Evolutionary conservation across 2,329 filamentous ascomycete species (phyloP).

Genomic region (Byssoonygena ceratinophila): DNA sequence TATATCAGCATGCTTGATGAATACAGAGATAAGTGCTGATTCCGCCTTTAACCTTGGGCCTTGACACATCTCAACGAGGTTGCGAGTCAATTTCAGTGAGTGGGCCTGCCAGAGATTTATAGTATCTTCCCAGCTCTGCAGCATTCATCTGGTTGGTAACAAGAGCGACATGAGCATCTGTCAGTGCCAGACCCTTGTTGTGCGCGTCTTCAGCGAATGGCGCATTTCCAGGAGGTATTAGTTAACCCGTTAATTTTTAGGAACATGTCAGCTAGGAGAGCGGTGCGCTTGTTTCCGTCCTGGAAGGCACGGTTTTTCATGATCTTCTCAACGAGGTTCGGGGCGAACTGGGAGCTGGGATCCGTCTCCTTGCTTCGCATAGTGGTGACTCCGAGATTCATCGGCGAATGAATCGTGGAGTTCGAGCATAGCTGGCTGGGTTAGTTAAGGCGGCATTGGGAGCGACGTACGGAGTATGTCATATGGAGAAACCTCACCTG

Average conservation of each 20-base stretch:
- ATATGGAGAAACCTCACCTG: too few species aligned
- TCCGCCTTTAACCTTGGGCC: neutral
- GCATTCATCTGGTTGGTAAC: slow-evolving; percentile 15
- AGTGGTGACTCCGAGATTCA: neutral
- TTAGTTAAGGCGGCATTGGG: too few species aligned
- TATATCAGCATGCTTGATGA: too few species aligned
- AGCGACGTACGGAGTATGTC: too few species aligned
- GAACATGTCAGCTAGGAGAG: slow-evolving; percentile 25
- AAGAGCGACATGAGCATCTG: slow-evolving; percentile 16
- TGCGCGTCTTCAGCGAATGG: slow-evolving; percentile 18
- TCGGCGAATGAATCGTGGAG: neutral
- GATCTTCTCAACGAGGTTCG: too few species aligned
- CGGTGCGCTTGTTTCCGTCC: slow-evolving; percentile 21
- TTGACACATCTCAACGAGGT: too few species aligned
- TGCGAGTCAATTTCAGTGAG: neutral
- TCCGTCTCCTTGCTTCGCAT: neutral
- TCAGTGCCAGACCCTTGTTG: slow-evolving; percentile 8
- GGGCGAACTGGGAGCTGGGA: neutral
- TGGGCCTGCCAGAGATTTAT: slow-evolving; percentile 1
- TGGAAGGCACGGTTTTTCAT: too few species aligned
- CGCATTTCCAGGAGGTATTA: too few species aligned
- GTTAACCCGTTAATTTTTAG: slow-evolving; percentile 24
- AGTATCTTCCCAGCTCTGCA: slow-evolving; percentile 3
- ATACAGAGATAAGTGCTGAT: neutral
- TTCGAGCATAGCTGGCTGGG: neutral